Conservation (phyloP, 2,329 filamentous ascomycete species). For the Pestalotiopsis sp. region DNA sequence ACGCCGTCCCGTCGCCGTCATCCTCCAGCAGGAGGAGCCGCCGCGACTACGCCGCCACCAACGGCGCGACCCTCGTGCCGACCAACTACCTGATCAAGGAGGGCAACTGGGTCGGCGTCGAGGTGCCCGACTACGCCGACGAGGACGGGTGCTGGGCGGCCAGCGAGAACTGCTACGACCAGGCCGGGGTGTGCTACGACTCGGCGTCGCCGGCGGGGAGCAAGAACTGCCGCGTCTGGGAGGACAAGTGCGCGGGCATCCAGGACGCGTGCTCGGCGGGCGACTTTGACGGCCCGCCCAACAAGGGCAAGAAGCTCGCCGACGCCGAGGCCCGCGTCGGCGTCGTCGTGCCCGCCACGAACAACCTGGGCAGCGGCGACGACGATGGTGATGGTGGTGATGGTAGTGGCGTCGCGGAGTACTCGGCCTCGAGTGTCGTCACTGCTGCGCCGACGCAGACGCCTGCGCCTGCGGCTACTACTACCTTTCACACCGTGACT, state of each 20-base stretch:
- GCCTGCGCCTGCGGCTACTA: neutral
- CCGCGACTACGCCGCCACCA: conserved; percentile 21
- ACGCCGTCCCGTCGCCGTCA: conserved; percentile 36
- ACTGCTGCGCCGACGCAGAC: neutral
- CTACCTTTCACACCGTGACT: neutral
- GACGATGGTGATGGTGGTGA: neutral
- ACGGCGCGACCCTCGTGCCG: conserved; percentile 55
- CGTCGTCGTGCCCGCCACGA: neutral
- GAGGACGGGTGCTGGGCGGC: conserved; percentile 63
- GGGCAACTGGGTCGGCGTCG: conserved; percentile 71
- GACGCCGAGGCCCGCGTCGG: conserved; percentile 16
- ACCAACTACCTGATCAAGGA: conserved; percentile 63
- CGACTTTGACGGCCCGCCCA: conserved; percentile 49
- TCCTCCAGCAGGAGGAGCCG: conserved; percentile 11
- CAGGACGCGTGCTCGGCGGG: conserved; percentile 43
- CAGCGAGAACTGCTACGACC: conserved; percentile 57
- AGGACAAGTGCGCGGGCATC: conserved; percentile 58
- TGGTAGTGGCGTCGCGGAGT: neutral
- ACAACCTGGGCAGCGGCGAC: neutral
- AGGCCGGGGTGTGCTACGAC: conserved; percentile 61
- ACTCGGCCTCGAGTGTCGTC: neutral
- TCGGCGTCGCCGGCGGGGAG: conserved; percentile 60
- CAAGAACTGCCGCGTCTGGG: conserved; percentile 62
- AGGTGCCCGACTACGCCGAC: conserved; percentile 58
- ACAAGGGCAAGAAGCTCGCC: conserved; percentile 37